A percentile compares a stretch with the other conserved stretches of the same genome.
These are phyloP conservation scores for Pichia californica DNA, from an alignment of 805 yeast species.

Conservation along the genomic window DNA sequence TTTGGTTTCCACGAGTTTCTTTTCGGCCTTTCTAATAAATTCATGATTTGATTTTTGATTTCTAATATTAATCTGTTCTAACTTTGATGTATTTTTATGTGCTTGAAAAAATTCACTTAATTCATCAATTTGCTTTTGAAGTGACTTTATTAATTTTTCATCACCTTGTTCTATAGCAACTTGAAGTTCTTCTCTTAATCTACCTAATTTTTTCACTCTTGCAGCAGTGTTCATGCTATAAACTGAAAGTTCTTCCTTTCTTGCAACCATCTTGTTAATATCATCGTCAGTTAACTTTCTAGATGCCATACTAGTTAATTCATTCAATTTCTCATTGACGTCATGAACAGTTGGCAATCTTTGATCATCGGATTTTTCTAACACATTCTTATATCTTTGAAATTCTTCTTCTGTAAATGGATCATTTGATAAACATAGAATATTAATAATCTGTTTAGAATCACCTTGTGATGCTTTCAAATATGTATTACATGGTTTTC, in stretches of 20 bases:
- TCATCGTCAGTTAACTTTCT: conserved; percentile 65
- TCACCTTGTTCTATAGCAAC: conserved; percentile 62
- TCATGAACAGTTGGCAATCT: conserved; percentile 58
- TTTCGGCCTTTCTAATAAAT: conserved; percentile 73
- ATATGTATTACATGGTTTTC: conserved; percentile 42
- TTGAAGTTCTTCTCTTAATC: conserved; percentile 64
- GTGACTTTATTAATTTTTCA: conserved; percentile 35
- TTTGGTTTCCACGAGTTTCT: conserved; percentile 51
- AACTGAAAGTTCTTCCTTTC: conserved; percentile 54
- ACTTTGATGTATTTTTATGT: conserved; percentile 36
- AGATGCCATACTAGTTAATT: conserved; percentile 55
- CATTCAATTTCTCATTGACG: conserved; percentile 56
- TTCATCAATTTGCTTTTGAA: conserved; percentile 40
- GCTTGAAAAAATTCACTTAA: conserved; percentile 30
- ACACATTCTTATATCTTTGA: conserved; percentile 55
- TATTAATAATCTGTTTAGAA: conserved; percentile 65
- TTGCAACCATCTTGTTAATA: conserved; percentile 70
- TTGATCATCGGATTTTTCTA: conserved; percentile 46
- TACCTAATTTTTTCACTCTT: conserved; percentile 69
- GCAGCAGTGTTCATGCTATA: conserved; percentile 57
- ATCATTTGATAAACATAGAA: conserved; percentile 75
- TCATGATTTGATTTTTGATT: conserved; percentile 78
- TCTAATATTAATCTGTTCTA: conserved; percentile 74
- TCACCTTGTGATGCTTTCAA: conserved; percentile 78
- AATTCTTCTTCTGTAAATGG: conserved; percentile 67